Evolutionary conservation across 1,284 basidiomycete species (phyloP).

Genomic region (Ustilago loliicola): DNA sequence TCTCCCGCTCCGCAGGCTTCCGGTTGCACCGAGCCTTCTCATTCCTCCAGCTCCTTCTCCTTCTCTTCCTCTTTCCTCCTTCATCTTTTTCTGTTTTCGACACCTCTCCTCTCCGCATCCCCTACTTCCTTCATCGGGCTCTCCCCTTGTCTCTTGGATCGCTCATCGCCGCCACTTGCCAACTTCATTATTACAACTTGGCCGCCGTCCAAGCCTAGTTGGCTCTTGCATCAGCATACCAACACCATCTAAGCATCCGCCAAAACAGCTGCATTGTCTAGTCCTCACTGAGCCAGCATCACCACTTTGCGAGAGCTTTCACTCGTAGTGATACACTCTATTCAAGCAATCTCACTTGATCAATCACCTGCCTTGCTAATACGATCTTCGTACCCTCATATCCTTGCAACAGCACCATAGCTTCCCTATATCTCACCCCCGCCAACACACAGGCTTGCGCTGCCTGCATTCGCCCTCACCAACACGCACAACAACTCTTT

Average conservation of each 20-base stretch:
- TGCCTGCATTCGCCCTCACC: too few relatives aligned
- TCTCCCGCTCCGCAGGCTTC: slow-evolving; percentile 23
- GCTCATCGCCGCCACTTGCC: neutral
- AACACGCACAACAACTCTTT: too few relatives aligned
- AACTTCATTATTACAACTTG: neutral
- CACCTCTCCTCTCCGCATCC: slow-evolving; percentile 24
- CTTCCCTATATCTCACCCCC: too few relatives aligned
- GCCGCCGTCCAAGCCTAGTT: neutral
- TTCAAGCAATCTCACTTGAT: neutral
- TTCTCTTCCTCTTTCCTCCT: slow-evolving; percentile 6
- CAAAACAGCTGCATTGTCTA: neutral
- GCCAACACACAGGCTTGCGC: too few relatives aligned
- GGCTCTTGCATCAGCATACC: neutral
- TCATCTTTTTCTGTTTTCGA: neutral
- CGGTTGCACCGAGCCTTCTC: slow-evolving; percentile 2
- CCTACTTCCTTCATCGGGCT: slow-evolving; percentile 18
- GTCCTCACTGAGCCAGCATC: neutral
- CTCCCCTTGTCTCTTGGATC: slow-evolving; percentile 1
- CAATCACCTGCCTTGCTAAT: too few relatives aligned
- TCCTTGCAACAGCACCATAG: too few relatives aligned
- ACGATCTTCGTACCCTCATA: too few relatives aligned
- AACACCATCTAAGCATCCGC: neutral
- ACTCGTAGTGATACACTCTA: neutral
- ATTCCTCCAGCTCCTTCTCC: slow-evolving; percentile 7
- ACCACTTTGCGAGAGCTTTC: neutral